Evolutionary conservation across 2,329 filamentous ascomycete genomes (phyloP), one percentile per base, ranked within the genome.

Genomic region (Phyllosticta citribraziliensis): DNA sequence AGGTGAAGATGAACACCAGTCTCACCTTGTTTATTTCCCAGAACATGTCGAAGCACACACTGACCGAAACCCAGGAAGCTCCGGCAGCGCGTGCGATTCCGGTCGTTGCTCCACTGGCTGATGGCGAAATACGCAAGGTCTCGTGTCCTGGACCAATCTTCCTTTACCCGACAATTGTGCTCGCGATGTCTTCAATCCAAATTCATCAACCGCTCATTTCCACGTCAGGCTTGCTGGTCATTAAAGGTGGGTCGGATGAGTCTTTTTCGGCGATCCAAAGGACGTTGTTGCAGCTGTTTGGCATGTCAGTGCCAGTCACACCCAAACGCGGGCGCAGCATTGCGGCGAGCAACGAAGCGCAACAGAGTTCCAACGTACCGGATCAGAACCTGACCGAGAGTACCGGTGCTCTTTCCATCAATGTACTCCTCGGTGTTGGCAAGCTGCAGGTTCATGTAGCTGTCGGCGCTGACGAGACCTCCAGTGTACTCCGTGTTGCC

Each of bases 371-470:
- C 22, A 55, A 70, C 79, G 64, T 76, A 95, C 88, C 93, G 82
- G 71, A 99, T 97, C 69, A 99, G 76, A 54, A 99, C 92, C 76
- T 96, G 88, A 6, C 94, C 94, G 66, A 99, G 78, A 56, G 84
- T 84, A 62, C 91, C 93, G 40, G 88, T 91, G 73, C 85, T 87
- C 82, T 95, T 89, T 67, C 90, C 88, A 72, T 91, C 86, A 71
- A 96, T 89, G 77, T 88, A 97, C 76, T 99, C 94, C 77, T 96
- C 89, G 57, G 93, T 92, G 69, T 88, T 87, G 66, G 87, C 86
- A 65, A 99, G 84, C 78, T 97, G 91, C 66, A 99, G 86, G 80
- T 99, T 99, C 93, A 99, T 97, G 81, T 99, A 99, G 72, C 89
- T 91, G 79, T 99, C 94, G 72, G 96, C 89, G 69, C 88, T 93